A percentile compares a stretch with the other conserved stretches of the same genome.
phyloP scores from a whole-genome alignment of 768 basidiomycete species.

The Gymnopilus dilepis region DNA sequence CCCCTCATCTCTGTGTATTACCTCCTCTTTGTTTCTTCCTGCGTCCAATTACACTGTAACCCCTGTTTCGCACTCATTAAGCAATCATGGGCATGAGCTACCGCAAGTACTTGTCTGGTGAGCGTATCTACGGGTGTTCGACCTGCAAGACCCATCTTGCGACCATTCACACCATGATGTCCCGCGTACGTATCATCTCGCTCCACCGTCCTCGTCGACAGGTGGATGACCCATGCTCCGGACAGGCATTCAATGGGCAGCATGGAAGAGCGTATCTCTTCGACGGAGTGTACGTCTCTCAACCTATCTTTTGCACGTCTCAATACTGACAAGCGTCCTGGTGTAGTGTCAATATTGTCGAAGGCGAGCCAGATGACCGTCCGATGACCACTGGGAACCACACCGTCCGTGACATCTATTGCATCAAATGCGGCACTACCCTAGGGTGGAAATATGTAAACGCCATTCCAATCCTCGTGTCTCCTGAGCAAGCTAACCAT shows the following conservation, averaged over 20 bases:
- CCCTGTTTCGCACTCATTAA: constrained; percentile 41
- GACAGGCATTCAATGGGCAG: constrained; percentile 94
- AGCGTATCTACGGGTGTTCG: constrained; percentile 87
- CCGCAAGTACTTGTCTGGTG: constrained; percentile 83
- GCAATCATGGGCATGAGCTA: constrained; percentile 85
- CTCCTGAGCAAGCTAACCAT: constrained; percentile 6
- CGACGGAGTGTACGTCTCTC: constrained; percentile 72
- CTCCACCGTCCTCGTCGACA: constrained; percentile 15
- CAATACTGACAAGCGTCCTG: constrained; percentile 20
- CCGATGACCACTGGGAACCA: constrained; percentile 98
- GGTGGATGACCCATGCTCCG: constrained; percentile 20
- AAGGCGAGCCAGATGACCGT: constrained; percentile 89
- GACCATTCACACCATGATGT: constrained; percentile 91
- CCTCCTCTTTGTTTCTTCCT: constrained; percentile 5
- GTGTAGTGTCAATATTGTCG: constrained; percentile 85
- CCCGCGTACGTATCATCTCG: constrained; percentile 61
- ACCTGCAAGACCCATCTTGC: constrained; percentile 89
- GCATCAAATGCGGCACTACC: constrained; percentile 83
- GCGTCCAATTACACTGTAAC: constrained; percentile 1
- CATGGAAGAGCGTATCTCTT: constrained; percentile 96
- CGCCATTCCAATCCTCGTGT: constrained; percentile 19
- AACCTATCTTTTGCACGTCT: constrained; percentile 13
- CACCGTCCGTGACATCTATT: constrained; percentile 94
- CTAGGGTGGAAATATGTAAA: constrained; percentile 99
- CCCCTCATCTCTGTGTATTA: background rate